Conservation (phyloP, 495 filamentous ascomycete genomes). For the Penicillium malachiteum region DNA sequence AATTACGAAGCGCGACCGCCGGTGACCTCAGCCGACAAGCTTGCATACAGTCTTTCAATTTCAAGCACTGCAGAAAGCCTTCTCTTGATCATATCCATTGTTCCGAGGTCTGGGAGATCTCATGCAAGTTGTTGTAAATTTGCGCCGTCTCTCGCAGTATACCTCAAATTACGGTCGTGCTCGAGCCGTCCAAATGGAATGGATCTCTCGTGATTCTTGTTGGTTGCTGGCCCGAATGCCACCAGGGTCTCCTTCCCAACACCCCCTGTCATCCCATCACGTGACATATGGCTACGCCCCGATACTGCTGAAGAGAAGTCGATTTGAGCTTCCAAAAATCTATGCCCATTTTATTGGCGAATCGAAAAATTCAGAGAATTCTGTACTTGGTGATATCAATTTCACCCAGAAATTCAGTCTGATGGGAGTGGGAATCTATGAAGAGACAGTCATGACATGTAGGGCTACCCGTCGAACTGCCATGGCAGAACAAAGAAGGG, state of each 20-base stretch:
- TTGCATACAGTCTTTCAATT: not conserved
- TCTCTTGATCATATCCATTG: not conserved
- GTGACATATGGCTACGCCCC: not conserved
- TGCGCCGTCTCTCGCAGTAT: not conserved
- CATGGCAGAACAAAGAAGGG: not conserved
- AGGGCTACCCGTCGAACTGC: not conserved
- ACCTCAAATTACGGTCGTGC: not conserved
- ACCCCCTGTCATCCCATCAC: not conserved
- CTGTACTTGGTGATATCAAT: not conserved
- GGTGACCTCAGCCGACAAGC: not conserved
- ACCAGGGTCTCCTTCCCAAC: not conserved
- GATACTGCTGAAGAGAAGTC: not conserved
- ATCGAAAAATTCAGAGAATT: slow-evolving; percentile 2
- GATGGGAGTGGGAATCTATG: not conserved
- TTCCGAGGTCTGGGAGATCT: not conserved
- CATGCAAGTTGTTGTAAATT: not conserved
- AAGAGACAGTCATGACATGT: not conserved
- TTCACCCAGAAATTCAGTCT: not conserved
- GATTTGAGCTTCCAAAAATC: slow-evolving; percentile 3
- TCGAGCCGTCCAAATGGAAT: not conserved
- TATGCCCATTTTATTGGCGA: not conserved
- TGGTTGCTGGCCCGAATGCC: not conserved
- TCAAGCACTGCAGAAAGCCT: not conserved
- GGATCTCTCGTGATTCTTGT: not conserved
- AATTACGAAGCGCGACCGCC: not conserved